Evolutionary conservation across 441 rosid species (phyloP).

Genomic region (Croton setiger): DNA sequence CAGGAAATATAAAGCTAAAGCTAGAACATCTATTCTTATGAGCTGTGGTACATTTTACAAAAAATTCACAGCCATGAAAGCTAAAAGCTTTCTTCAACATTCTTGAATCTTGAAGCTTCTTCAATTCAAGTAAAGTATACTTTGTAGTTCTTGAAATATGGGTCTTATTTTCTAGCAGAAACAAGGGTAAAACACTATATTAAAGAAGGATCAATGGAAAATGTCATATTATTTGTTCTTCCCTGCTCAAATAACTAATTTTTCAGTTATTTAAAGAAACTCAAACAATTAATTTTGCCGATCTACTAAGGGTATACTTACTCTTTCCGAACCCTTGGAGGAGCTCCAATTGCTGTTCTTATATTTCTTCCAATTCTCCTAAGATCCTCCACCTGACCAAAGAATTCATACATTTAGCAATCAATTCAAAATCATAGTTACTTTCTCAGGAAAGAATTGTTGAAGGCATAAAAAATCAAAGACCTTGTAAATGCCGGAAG

Average conservation of each 20-base stretch:
- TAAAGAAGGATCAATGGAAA: neutral
- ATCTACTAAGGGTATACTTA: slow-evolving; percentile 7
- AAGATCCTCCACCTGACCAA: slow-evolving; percentile 59
- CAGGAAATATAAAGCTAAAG: too few species aligned
- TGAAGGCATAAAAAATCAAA: neutral
- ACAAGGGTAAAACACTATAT: neutral
- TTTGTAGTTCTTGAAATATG: too few species aligned
- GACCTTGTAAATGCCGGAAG: slow-evolving; percentile 67
- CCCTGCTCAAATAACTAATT: too few species aligned
- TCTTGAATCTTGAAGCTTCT: neutral
- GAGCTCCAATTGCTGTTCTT: slow-evolving; percentile 49
- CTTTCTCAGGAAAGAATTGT: neutral
- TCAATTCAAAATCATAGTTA: neutral
- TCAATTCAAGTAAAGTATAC: too few species aligned
- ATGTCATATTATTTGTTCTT: too few species aligned
- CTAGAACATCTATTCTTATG: too few species aligned
- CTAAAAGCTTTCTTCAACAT: neutral
- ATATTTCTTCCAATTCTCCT: slow-evolving; percentile 48
- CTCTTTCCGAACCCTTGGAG: slow-evolving; percentile 31
- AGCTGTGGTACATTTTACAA: neutral
- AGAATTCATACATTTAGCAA: neutral
- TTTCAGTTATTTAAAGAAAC: too few species aligned
- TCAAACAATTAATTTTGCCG: too few species aligned
- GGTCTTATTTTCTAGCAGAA: neutral
- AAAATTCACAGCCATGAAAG: neutral